These are phyloP conservation scores for Linnemannia zychae DNA, from an alignment of 192 early-diverging fungal genomes.

Conservation along the genomic window DNA sequence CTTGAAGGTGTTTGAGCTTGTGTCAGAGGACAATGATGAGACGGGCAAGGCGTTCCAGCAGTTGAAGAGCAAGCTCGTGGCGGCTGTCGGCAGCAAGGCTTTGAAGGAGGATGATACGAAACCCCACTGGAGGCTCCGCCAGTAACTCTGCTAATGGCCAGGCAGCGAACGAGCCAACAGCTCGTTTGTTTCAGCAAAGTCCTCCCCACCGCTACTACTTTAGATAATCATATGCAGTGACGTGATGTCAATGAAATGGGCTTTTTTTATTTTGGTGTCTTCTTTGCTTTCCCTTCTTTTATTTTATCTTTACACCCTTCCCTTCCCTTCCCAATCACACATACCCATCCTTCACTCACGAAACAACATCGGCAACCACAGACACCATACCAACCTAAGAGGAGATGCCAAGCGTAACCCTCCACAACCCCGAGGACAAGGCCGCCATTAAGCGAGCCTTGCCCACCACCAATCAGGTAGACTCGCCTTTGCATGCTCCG, in stretches of 20 bases:
- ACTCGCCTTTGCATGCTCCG: not conserved
- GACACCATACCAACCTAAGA: not conserved
- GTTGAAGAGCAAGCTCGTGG: conserved; percentile 36
- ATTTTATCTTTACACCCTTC: not conserved
- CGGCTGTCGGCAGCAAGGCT: conserved; percentile 39
- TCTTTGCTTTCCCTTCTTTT: not conserved
- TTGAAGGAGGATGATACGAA: conserved; percentile 54
- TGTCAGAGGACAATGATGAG: conserved; percentile 45
- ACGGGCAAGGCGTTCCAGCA: conserved; percentile 37
- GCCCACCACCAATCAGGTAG: conserved; percentile 70
- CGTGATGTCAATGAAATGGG: not conserved
- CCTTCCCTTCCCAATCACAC: not conserved
- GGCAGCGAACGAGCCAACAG: not conserved
- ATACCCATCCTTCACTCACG: not conserved
- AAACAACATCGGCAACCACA: not conserved
- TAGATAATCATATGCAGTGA: not conserved
- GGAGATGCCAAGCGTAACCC: conserved; percentile 71
- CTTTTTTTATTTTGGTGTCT: not conserved
- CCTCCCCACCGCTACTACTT: too few species aligned
- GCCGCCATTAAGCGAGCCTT: conserved; percentile 72
- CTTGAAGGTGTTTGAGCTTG: conserved; percentile 44
- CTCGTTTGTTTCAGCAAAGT: too few species aligned
- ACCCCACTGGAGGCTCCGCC: conserved; percentile 53
- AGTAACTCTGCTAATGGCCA: not conserved
- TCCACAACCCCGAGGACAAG: conserved; percentile 75